These are phyloP conservation scores for Pseudozyma hubeiensis DNA, from an alignment of 1,284 basidiomycete species.

Conservation along the genomic window DNA sequence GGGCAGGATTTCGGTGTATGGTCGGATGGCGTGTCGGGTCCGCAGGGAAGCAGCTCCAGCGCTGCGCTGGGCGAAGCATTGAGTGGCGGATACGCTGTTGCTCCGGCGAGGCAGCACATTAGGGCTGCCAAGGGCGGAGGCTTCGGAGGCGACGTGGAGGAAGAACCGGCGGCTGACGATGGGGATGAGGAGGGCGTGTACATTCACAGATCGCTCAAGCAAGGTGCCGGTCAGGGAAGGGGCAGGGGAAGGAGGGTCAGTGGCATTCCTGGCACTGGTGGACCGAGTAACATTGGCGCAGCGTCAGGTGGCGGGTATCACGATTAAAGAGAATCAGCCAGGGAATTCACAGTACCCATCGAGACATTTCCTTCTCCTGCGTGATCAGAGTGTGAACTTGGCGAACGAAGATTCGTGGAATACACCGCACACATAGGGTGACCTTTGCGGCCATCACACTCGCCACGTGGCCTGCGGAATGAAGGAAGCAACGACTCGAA, in stretches of 20 bases:
- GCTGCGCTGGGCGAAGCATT: conserved; percentile 45
- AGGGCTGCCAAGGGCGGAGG: conserved; percentile 1
- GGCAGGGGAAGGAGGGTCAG: conserved; percentile 6
- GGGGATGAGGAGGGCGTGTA: conserved; percentile 53
- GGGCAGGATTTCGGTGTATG: conserved; percentile 25
- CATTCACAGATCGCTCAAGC: conserved; percentile 33
- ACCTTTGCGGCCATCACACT: no score
- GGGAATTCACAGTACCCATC: no score
- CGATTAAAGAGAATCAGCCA: conserved; percentile 5
- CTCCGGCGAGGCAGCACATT: conserved; percentile 18
- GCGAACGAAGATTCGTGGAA: no score
- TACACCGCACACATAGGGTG: no score
- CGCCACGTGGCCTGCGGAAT: no score
- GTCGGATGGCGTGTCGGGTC: conserved; percentile 39
- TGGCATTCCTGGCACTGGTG: conserved; percentile 4
- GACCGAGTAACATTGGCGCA: background rate
- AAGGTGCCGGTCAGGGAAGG: background rate
- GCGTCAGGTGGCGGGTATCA: conserved; percentile 11
- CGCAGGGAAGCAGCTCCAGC: conserved; percentile 21
- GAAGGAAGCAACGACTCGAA: no score
- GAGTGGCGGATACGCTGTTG: conserved; percentile 30
- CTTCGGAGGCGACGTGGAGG: conserved; percentile 12
- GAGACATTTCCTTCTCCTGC: no score
- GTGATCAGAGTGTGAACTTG: no score
- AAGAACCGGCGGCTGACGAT: conserved; percentile 27